phyloP scores from a whole-genome alignment of 306 rosid genomes.

The Coriaria nepalensis region DNA sequence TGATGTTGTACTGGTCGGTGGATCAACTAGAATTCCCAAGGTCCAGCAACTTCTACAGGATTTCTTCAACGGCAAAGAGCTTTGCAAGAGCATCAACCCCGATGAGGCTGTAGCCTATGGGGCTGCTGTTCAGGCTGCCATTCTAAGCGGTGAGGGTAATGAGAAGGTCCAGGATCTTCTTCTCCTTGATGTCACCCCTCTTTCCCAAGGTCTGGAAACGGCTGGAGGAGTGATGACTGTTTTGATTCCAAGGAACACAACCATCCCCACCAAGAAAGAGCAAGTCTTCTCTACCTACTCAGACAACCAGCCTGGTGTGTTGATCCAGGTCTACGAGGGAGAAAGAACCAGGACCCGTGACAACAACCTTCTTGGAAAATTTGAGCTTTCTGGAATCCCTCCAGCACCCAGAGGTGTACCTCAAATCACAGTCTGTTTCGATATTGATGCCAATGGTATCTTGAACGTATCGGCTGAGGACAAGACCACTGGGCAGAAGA shows the following conservation, averaged over 20 bases:
- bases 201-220: slow-evolving; percentile 56
- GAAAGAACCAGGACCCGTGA: slow-evolving; percentile 58
- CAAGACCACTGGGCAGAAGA: slow-evolving; percentile 63
- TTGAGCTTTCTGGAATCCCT: slow-evolving; percentile 64
- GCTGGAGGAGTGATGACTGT: slow-evolving; percentile 76
- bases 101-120: slow-evolving; percentile 72
- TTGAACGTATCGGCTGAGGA: slow-evolving; percentile 64
- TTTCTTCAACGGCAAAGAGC: slow-evolving; percentile 57
- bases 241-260: slow-evolving; percentile 57
- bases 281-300: slow-evolving; percentile 72
- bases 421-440: slow-evolving; percentile 63
- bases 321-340: slow-evolving; percentile 68
- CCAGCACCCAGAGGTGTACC: slow-evolving; percentile 82
- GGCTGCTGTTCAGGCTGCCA: slow-evolving; percentile 62
- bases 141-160: slow-evolving; percentile 59
- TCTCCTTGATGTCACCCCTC: slow-evolving; percentile 56
- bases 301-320: slow-evolving; percentile 69
- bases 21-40: slow-evolving; percentile 64
- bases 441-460: slow-evolving; percentile 69
- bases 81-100: slow-evolving; percentile 64
- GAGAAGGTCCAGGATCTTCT: slow-evolving; percentile 76
- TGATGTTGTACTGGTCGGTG: slow-evolving; percentile 65
- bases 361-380: slow-evolving; percentile 61
- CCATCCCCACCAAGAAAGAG: slow-evolving; percentile 69
- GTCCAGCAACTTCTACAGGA: slow-evolving; percentile 54